phyloP scores from a whole-genome alignment of 148 eudicot species.

The Persicaria tinctoria region DNA sequence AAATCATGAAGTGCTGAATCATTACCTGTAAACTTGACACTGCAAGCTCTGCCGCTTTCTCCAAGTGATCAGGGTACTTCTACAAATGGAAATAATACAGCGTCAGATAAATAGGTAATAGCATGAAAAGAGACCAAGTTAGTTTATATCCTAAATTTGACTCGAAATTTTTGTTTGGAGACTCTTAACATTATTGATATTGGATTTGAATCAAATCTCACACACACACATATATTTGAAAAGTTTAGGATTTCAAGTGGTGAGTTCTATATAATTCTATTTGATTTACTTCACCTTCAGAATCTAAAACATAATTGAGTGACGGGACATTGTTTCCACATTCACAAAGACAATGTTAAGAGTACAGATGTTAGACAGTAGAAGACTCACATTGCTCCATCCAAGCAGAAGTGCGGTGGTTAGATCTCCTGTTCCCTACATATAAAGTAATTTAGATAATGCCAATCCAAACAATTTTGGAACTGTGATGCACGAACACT shows the following conservation, averaged over 20 bases:
- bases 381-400: constrained; percentile 83
- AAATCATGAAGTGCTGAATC: neutral
- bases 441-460: neutral
- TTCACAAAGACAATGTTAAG: neutral
- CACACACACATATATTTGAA: no score
- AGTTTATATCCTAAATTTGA: no score
- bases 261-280: no score
- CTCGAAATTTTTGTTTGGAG: no score
- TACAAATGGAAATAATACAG: constrained; percentile 22
- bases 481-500: neutral
- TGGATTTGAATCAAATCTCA: no score
- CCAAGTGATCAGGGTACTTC: constrained; percentile 76
- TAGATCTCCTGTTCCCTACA: constrained; percentile 94
- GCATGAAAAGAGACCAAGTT: neutral
- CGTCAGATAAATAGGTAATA: constrained; percentile 13
- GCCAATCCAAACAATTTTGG: neutral
- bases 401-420: constrained; percentile 87
- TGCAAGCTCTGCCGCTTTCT: constrained; percentile 77
- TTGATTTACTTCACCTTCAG: neutral
- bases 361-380: neutral
- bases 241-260: no score
- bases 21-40: constrained; percentile 92
- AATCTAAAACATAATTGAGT: neutral
- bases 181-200: no score
- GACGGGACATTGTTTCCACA: neutral